phyloP scores from a whole-genome alignment of 2,329 filamentous ascomycete genomes.

The Xylaria sp. region DNA sequence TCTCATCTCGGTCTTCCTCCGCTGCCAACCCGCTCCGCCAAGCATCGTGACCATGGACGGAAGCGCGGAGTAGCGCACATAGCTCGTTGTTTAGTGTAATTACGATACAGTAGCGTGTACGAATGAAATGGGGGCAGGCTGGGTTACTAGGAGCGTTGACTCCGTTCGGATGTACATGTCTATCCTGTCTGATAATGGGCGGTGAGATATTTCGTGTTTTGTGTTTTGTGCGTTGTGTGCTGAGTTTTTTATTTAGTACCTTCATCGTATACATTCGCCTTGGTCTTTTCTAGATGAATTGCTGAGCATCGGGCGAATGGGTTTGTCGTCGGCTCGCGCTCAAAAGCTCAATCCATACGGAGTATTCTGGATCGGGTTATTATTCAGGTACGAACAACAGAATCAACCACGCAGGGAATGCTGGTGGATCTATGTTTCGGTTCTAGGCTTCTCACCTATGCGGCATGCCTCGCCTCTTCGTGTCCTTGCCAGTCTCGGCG shows the following conservation, averaged over 20 bases:
- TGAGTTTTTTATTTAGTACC: neutral
- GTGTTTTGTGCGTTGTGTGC: neutral
- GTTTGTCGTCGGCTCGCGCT: neutral
- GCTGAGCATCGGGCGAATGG: too few species aligned
- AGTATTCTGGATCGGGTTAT: too few species aligned
- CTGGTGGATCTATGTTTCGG: constrained; percentile 8
- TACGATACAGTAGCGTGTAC: neutral
- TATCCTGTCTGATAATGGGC: constrained; percentile 4
- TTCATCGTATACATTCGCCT: too few species aligned
- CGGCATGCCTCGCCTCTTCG: too few species aligned
- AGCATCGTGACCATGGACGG: constrained; percentile 25
- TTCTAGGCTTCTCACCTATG: neutral
- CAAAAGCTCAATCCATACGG: too few species aligned
- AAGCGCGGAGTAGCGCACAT: constrained; percentile 11
- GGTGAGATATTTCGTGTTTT: constrained; percentile 12
- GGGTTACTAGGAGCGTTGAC: constrained; percentile 18
- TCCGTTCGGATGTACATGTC: constrained; percentile 4
- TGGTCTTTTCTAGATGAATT: too few species aligned
- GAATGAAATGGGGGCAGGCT: neutral
- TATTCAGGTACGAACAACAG: too few species aligned
- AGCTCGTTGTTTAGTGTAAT: neutral
- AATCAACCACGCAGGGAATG: too few species aligned
- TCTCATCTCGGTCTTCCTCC: neutral
- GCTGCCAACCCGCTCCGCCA: neutral
- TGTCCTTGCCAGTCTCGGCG: constrained; percentile 9